Evolutionary conservation across 306 rosid genomes (phyloP).

Genomic region (Begonia peltatifolia): DNA sequence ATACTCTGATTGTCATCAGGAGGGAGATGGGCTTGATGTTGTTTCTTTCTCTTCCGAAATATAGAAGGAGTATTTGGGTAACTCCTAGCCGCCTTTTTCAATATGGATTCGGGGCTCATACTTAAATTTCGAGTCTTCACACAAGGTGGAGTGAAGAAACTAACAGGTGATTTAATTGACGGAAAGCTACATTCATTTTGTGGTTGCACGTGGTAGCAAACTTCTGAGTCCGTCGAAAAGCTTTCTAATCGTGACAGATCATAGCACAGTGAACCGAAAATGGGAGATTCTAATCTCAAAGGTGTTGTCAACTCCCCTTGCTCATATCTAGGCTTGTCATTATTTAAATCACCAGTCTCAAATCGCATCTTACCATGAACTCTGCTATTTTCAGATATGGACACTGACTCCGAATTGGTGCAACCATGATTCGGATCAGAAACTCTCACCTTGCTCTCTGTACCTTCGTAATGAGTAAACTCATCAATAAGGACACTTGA

Average conservation of each 20-base stretch:
- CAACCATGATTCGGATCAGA: slow-evolving; percentile 29
- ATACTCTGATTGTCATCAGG: slow-evolving; percentile 13
- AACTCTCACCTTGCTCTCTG: slow-evolving; percentile 32
- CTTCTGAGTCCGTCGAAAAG: neutral
- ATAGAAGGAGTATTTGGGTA: slow-evolving; percentile 85
- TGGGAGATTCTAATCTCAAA: slow-evolving; percentile 29
- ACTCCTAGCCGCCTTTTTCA: slow-evolving; percentile 61
- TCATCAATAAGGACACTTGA: slow-evolving; percentile 46
- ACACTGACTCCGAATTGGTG: slow-evolving; percentile 32
- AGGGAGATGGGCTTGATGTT: slow-evolving; percentile 19
- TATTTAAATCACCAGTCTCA: slow-evolving; percentile 2
- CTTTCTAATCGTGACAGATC: slow-evolving; percentile 50
- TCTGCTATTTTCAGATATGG: slow-evolving; percentile 24
- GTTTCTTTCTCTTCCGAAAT: slow-evolving; percentile 46
- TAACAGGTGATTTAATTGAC: neutral
- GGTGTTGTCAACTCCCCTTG: slow-evolving; percentile 22
- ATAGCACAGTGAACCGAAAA: slow-evolving; percentile 54
- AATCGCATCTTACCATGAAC: neutral
- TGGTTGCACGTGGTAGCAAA: neutral
- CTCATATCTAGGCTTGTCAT: slow-evolving; percentile 11
- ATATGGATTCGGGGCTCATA: slow-evolving; percentile 59
- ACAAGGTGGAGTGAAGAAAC: slow-evolving; percentile 8
- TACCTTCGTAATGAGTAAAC: slow-evolving; percentile 53
- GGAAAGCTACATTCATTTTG: neutral
- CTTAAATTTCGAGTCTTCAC: slow-evolving; percentile 28